phyloP scores from a whole-genome alignment of 805 yeast genomes.

The Starmera caribaea region DNA sequence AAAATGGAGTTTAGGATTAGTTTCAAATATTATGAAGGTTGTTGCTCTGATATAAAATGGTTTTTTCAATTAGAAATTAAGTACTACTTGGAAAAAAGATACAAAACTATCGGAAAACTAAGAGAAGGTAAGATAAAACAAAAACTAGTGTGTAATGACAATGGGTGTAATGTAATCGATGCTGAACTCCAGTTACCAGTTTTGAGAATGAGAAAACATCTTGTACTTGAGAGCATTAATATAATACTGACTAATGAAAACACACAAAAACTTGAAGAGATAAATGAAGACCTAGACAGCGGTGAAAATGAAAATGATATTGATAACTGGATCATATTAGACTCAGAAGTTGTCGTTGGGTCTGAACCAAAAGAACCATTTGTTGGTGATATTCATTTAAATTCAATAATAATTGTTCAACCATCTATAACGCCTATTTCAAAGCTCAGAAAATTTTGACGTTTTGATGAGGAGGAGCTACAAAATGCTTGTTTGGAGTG shows the following conservation, averaged over 20 bases:
- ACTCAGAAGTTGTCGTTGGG: constrained; percentile 7
- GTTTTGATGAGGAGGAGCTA: constrained; percentile 1
- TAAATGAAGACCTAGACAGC: too few relatives aligned
- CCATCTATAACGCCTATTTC: background rate
- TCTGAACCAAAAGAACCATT: constrained; percentile 8
- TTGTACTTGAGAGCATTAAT: constrained; percentile 14
- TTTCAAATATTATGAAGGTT: constrained; percentile 17
- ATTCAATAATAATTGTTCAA: constrained; percentile 2
- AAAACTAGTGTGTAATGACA: constrained; percentile 19
- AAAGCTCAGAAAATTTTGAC: constrained; percentile 3
- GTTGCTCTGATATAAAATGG: constrained; percentile 7
- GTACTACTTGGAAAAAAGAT: constrained; percentile 25
- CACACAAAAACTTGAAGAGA: background rate
- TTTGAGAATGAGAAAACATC: constrained; percentile 14
- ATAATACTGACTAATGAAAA: constrained; percentile 9
- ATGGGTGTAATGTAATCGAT: constrained; percentile 13
- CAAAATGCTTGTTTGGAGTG: constrained; percentile 18
- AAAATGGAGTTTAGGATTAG: constrained; percentile 11
- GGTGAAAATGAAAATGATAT: constrained; percentile 3
- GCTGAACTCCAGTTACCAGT: constrained; percentile 9
- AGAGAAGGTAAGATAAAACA: constrained; percentile 22
- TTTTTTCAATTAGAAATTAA: constrained; percentile 22
- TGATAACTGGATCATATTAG: constrained; percentile 18
- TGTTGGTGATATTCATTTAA: constrained; percentile 14
- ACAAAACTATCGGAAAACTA: constrained; percentile 17